phyloP scores from a whole-genome alignment of 495 filamentous ascomycete genomes.

The Trichoderma parareesei region DNA sequence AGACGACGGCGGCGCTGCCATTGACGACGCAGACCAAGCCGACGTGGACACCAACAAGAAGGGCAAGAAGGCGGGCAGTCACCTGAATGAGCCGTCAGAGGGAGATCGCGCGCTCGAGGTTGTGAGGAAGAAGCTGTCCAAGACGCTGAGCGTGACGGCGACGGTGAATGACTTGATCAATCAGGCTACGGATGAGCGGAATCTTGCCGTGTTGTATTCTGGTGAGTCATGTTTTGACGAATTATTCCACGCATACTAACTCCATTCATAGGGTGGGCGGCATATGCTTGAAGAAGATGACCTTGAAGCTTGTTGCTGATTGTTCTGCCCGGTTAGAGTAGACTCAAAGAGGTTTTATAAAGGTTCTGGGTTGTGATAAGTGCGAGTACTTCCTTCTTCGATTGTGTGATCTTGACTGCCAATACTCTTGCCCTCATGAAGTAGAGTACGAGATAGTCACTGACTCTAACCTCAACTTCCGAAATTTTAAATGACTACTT shows the following conservation, averaged over 20 bases:
- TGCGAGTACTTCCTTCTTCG: too few relatives aligned
- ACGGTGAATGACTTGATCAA: conserved; percentile 97
- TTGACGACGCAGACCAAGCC: conserved; percentile 16
- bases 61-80: conserved; percentile 34
- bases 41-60: conserved; percentile 19
- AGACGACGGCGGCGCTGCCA: conserved; percentile 19
- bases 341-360: too few relatives aligned
- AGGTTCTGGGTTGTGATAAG: too few relatives aligned
- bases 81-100: conserved; percentile 72
- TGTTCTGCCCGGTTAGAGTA: too few relatives aligned
- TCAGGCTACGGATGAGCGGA: conserved; percentile 85
- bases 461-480: too few relatives aligned
- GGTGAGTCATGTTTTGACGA: conserved; percentile 51
- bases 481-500: neutral
- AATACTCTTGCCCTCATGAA: too few relatives aligned
- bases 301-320: too few relatives aligned
- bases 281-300: conserved; percentile 44
- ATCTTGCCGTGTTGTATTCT: conserved; percentile 84
- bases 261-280: conserved; percentile 41
- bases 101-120: conserved; percentile 87
- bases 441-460: too few relatives aligned
- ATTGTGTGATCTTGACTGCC: too few relatives aligned
- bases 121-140: conserved; percentile 87
- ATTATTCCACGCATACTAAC: neutral
- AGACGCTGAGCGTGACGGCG: conserved; percentile 85